A percentile compares a stretch with the other conserved stretches of the same genome.
Conservation (phyloP, 768 basidiomycete species). For the Kwoniella pini region DNA sequence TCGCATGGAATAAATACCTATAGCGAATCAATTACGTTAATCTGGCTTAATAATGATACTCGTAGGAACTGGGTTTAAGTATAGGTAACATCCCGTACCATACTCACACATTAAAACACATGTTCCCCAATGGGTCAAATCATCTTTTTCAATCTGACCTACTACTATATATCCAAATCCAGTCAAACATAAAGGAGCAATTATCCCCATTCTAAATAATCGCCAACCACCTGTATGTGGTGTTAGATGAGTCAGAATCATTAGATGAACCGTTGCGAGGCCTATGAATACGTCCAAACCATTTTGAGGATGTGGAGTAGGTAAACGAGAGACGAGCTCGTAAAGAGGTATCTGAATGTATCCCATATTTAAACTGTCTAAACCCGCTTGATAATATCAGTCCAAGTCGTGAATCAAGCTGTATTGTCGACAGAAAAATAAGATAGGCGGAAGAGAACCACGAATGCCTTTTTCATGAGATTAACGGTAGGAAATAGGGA, state of each 20-base stretch:
- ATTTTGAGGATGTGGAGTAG: neutral
- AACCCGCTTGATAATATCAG: too few relatives aligned
- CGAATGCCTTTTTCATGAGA: too few relatives aligned
- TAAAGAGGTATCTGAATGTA: slow-evolving; percentile 8
- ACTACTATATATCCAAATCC: slow-evolving; percentile 7
- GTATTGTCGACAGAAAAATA: too few relatives aligned
- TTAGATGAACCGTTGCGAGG: slow-evolving; percentile 3
- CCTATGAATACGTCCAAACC: neutral
- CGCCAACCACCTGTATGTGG: slow-evolving; percentile 32
- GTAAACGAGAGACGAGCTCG: slow-evolving; percentile 1
- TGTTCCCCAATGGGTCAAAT: slow-evolving; percentile 16
- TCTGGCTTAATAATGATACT: too few relatives aligned
- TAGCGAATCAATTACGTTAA: too few relatives aligned
- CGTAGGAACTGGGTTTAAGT: too few relatives aligned
- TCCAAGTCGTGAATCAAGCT: too few relatives aligned
- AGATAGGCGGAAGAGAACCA: too few relatives aligned
- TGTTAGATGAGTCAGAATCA: slow-evolving; percentile 12
- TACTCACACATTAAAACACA: slow-evolving; percentile 12
- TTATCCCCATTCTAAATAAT: slow-evolving; percentile 19
- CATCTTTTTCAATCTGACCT: neutral
- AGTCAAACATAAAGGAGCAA: neutral
- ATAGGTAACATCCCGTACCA: too few relatives aligned
- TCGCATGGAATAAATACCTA: slow-evolving; percentile 7
- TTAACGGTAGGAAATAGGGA: too few relatives aligned
- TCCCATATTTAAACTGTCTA: too few relatives aligned